Conservation (phyloP, 225 moss, liverwort and hornwort genomes). For the Rhytidiadelphus loreus region DNA sequence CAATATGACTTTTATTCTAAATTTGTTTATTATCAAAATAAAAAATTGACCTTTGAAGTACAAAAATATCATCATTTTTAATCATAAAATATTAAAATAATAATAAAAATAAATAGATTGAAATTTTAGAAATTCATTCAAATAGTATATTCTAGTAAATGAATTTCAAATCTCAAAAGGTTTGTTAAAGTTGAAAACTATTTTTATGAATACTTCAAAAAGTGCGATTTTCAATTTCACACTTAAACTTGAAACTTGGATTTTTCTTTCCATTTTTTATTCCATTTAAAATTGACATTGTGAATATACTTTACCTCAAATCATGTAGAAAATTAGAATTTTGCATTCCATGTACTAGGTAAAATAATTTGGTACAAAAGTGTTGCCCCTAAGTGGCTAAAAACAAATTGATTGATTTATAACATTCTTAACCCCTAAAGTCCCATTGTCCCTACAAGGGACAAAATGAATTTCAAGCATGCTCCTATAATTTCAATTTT, state of each 20-base stretch:
- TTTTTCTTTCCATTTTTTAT: neutral
- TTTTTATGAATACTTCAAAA: too few species aligned
- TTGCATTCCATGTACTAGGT: rapidly evolving
- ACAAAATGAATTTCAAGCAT: too few species aligned
- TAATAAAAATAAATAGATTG: rapidly evolving
- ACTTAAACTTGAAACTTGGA: too few species aligned
- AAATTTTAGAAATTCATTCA: neutral
- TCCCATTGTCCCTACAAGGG: too few species aligned
- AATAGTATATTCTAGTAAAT: neutral
- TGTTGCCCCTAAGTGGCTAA: rapidly evolving
- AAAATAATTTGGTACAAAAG: neutral
- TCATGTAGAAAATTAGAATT: neutral
- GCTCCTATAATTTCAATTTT: too few species aligned
- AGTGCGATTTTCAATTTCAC: rapidly evolving
- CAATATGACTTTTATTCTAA: too few species aligned
- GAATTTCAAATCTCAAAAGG: neutral
- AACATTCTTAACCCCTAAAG: neutral
- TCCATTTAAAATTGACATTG: neutral
- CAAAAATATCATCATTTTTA: neutral
- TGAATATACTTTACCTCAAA: neutral
- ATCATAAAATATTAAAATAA: neutral
- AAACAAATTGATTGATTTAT: neutral
- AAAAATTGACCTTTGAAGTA: neutral
- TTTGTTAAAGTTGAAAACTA: neutral
- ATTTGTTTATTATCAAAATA: too few species aligned